phyloP scores from a whole-genome alignment of 2,329 filamentous ascomycete species.

The Xylariaceae sp. region DNA sequence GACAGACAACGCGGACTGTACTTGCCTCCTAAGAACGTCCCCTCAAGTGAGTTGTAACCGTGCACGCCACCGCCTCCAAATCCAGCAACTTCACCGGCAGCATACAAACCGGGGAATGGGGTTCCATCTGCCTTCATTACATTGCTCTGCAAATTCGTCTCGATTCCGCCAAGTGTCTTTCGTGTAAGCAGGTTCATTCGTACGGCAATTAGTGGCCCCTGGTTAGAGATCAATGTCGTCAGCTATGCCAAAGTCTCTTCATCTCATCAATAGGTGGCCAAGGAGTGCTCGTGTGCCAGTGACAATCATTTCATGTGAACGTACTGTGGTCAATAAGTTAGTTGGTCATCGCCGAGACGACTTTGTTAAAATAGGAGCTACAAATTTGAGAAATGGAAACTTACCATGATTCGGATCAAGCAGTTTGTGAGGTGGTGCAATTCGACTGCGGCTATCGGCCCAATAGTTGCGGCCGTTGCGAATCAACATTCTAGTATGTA shows the following conservation, averaged over 20 bases:
- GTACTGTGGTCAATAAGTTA: too few relatives aligned
- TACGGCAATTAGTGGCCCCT: conserved; percentile 52
- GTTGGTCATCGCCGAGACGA: too few relatives aligned
- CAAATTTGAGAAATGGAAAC: too few relatives aligned
- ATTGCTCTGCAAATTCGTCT: conserved; percentile 55
- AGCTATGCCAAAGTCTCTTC: too few relatives aligned
- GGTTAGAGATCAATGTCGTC: too few relatives aligned
- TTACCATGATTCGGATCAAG: conserved; percentile 49
- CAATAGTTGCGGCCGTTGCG: conserved; percentile 53
- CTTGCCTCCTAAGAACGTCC: conserved; percentile 53
- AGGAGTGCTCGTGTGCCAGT: too few relatives aligned
- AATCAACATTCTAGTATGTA: conserved; percentile 46
- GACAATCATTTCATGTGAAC: too few relatives aligned
- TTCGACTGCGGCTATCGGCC: conserved; percentile 47
- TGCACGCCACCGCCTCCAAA: conserved; percentile 62
- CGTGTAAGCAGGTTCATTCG: conserved; percentile 57
- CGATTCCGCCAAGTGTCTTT: conserved; percentile 58
- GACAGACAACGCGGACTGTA: too few relatives aligned
- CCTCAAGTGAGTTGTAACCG: conserved; percentile 59
- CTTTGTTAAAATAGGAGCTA: too few relatives aligned
- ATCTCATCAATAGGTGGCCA: too few relatives aligned
- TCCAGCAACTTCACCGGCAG: conserved; percentile 57
- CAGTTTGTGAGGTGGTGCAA: conserved; percentile 51
- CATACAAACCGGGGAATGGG: conserved; percentile 52
- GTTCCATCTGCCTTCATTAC: conserved; percentile 48